Evolutionary conservation across 257 asterid species (phyloP).

Genomic region (Gardenia jasminoides): DNA sequence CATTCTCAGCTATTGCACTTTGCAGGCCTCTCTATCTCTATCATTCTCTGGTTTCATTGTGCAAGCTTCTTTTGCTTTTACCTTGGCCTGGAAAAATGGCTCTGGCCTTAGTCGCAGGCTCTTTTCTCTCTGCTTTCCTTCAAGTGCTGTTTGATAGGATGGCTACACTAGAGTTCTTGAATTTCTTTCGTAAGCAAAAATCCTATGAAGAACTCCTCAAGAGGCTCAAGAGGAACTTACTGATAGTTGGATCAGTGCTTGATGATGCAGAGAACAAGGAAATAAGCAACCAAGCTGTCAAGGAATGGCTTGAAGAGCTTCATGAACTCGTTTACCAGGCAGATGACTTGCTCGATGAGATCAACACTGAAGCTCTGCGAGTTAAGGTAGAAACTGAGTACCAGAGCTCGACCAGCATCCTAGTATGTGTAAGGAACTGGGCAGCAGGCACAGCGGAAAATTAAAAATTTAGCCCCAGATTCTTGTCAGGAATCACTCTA

Average conservation of each 20-base stretch:
- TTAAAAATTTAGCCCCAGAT: no score
- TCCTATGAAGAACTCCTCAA: background rate
- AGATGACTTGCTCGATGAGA: constrained; percentile 19
- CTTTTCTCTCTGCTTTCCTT: background rate
- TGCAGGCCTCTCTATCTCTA: no score
- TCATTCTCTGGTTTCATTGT: no score
- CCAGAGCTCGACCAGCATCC: background rate
- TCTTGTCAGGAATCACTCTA: no score
- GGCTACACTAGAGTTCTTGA: background rate
- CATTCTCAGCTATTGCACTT: no score
- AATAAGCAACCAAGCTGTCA: background rate
- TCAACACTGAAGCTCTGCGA: constrained; percentile 20
- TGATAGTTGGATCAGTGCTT: constrained; percentile 15
- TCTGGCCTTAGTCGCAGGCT: background rate
- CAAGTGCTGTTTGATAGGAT: constrained; percentile 17
- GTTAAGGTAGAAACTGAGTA: constrained; percentile 10
- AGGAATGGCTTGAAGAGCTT: constrained; percentile 18
- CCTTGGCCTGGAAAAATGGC: background rate
- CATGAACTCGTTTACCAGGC: background rate
- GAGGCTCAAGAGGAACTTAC: background rate
- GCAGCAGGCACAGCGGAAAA: no score
- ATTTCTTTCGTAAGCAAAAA: background rate
- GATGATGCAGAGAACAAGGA: constrained; percentile 27
- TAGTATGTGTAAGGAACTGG: no score
- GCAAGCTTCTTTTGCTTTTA: no score